Base-by-base conservation (phyloP, 208 protist species). In the Strigomonas culicis region DNA sequence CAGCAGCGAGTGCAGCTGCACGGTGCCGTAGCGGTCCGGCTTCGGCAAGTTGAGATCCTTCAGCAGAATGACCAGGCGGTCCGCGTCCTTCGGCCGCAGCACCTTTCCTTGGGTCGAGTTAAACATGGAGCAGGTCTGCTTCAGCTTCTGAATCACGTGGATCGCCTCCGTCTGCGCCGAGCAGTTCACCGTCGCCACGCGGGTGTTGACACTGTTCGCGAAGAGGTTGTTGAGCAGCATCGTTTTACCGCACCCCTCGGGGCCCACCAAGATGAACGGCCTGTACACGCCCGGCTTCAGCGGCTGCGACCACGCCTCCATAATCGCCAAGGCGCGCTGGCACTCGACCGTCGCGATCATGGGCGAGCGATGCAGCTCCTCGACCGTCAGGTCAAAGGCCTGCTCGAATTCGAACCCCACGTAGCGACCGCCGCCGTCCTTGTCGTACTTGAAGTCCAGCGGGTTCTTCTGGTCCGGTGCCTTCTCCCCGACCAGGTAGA, bases 21-120 rank as follows among this genome's bases (percentile, higher is more conserved):
- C 93, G 13, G 97, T 99, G 61, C 92, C 97, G 84, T 99, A 99
- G 73, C 95, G 93, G 83, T 99, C 98, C 8, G 98, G 97, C 77
- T 93, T 97, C 8, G 98, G 97, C 47, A 99, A 78, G 76, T 99
- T 99, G 41, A 99, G 78, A 72, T 99, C 97, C 84, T 98, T 98
- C 27, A 99, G 75, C 59, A 98, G 90, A 15, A 99, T 70, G 15
- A 99, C 86, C 21, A 99, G 83, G 7, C 94, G 83, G 55, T 99
- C 97, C 19, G 82, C 88, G 32, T 98, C 92, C 69, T 97, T 98
- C 15, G 98, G 98, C 2, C 97, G 82, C 31, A 98, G 83, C 50
- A 98, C 95, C 65, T 96, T 95, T 25, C 98, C 98, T 36, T 88
- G 68, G 60, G 88, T 94, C 8, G 96, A 93, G 59, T 90, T 97